Conservation (phyloP, 768 basidiomycete species). For the Boletus sp. region DNA sequence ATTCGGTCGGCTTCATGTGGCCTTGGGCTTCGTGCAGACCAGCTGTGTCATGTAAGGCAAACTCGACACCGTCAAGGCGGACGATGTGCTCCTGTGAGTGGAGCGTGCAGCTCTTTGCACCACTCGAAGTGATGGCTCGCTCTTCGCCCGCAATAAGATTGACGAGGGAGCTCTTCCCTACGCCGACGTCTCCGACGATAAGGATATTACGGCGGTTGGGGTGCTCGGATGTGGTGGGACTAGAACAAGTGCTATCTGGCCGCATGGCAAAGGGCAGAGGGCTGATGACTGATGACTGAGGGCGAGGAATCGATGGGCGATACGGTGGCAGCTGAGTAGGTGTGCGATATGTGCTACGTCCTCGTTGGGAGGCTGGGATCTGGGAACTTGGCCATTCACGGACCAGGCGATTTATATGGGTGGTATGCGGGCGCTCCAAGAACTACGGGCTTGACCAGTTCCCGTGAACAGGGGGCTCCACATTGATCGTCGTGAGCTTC, state of each 20-base stretch:
- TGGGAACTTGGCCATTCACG: background rate
- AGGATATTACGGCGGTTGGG: constrained; percentile 23
- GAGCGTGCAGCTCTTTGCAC: constrained; percentile 37
- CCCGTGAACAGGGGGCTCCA: constrained; percentile 5
- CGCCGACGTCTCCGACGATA: constrained; percentile 28
- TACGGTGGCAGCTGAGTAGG: background rate
- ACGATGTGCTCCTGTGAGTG: constrained; percentile 20
- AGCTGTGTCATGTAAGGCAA: constrained; percentile 26
- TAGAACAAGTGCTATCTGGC: constrained; percentile 12
- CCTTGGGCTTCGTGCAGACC: constrained; percentile 28
- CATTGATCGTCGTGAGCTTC: constrained; percentile 11
- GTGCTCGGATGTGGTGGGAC: constrained; percentile 6
- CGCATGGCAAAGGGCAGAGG: constrained; percentile 8
- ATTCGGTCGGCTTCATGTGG: constrained; percentile 22
- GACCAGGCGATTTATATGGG: constrained; percentile 12
- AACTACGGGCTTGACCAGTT: background rate
- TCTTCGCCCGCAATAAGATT: constrained; percentile 35
- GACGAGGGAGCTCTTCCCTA: constrained; percentile 40
- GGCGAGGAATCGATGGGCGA: background rate
- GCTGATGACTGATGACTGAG: too few relatives aligned
- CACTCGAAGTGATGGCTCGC: constrained; percentile 27
- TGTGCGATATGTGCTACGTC: background rate
- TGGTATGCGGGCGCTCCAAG: constrained; percentile 1
- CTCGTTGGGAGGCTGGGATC: background rate
- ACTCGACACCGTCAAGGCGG: constrained; percentile 15